phyloP scores from a whole-genome alignment of 202 grass and related monocot species.

The Schoenoplectus tabernaemontani region DNA sequence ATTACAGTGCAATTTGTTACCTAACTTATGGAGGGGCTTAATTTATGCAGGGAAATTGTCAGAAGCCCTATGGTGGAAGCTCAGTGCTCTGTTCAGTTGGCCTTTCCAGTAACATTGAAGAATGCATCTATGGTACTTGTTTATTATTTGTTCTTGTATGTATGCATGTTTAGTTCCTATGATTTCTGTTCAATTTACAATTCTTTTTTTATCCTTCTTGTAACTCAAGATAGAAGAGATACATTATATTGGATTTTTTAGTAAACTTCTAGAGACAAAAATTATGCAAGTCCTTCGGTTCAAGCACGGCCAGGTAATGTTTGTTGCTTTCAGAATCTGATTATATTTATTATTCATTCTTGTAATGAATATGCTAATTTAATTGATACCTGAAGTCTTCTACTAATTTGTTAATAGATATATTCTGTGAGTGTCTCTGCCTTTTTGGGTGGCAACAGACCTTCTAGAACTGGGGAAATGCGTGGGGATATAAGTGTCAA shows the following conservation, averaged over 20 bases:
- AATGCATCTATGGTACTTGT: slow-evolving; percentile 70
- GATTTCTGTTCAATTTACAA: slow-evolving; percentile 12
- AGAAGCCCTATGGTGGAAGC: slow-evolving; percentile 98
- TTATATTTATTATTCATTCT: slow-evolving; percentile 1
- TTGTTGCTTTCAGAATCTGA: slow-evolving; percentile 8
- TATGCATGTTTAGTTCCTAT: slow-evolving; percentile 2
- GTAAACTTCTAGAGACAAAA: slow-evolving; percentile 97
- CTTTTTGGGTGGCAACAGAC: slow-evolving; percentile 98
- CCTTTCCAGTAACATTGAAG: slow-evolving; percentile 81
- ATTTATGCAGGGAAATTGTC: slow-evolving; percentile 78
- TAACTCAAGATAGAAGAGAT: slow-evolving; percentile 79
- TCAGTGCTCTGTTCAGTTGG: slow-evolving; percentile 94
- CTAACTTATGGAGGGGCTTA: neutral
- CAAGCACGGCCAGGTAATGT: slow-evolving; percentile 85
- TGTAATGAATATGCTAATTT: slow-evolving; percentile 17
- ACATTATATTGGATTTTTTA: slow-evolving; percentile 87
- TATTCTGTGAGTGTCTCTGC: slow-evolving; percentile 93
- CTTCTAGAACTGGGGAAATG: slow-evolving; percentile 85
- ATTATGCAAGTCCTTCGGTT: slow-evolving; percentile 99
- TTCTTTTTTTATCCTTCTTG: slow-evolving; percentile 17
- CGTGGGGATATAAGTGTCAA: slow-evolving; percentile 92
- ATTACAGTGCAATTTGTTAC: slow-evolving; percentile 9
- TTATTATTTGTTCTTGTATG: slow-evolving; percentile 11
- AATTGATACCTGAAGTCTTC: slow-evolving; percentile 15
- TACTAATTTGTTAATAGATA: slow-evolving; percentile 42